Evolutionary conservation across 2,329 filamentous ascomycete genomes (phyloP).

Genomic region (Colletotrichum musicola): DNA sequence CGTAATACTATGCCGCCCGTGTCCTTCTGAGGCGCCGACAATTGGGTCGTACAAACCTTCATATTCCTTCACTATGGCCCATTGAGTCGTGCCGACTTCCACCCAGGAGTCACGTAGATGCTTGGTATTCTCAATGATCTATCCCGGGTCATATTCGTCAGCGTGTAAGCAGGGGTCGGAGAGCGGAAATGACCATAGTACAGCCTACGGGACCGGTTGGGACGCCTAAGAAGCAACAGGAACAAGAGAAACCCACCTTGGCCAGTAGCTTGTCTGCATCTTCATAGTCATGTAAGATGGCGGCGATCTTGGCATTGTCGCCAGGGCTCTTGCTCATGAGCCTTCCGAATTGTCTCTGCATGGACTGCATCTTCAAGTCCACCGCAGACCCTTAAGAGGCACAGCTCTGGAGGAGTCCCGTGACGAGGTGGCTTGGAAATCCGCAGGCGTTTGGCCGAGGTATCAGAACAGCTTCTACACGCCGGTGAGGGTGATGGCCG

Average conservation of each 20-base stretch:
- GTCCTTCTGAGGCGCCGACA: conserved; percentile 71
- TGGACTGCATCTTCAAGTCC: conserved; percentile 70
- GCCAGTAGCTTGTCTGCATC: conserved; percentile 81
- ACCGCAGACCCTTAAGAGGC: background rate
- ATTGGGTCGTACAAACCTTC: conserved; percentile 83
- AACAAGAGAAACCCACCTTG: conserved; percentile 63
- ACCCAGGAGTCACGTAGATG: conserved; percentile 85
- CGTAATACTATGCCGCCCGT: conserved; percentile 65
- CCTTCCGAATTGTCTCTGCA: conserved; percentile 81
- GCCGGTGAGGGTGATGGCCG: too few species aligned
- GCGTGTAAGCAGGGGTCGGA: background rate
- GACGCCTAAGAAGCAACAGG: background rate
- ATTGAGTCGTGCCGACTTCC: conserved; percentile 76
- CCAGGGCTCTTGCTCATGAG: conserved; percentile 76
- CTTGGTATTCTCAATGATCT: conserved; percentile 83
- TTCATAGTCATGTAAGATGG: conserved; percentile 83
- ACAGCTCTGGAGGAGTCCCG: background rate
- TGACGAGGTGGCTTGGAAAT: background rate
- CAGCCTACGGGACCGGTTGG: conserved; percentile 22
- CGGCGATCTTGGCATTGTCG: conserved; percentile 81
- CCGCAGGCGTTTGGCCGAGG: background rate
- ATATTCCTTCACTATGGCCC: conserved; percentile 75
- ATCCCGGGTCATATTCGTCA: conserved; percentile 17
- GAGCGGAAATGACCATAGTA: background rate
- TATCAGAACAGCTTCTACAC: background rate